Base-by-base conservation (phyloP, 805 yeast genomes). In the Candida maris region DNA sequence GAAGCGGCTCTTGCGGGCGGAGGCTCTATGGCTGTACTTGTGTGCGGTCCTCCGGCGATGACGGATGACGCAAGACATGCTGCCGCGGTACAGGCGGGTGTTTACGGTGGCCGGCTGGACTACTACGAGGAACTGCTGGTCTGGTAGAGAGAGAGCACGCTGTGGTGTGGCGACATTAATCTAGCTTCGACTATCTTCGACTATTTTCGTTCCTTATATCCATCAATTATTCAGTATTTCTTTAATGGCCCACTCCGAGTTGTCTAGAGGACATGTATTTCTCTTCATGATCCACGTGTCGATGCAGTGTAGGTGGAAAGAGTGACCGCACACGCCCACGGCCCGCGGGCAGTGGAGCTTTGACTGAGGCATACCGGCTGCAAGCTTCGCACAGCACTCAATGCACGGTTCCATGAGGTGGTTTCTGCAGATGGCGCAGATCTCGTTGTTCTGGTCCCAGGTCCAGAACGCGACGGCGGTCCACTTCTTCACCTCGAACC, bases 391-490 rank as follows among this genome's bases (percentile, higher is more conserved):
- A 59, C 77, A 77, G 59, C 99, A 93, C 60, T 89, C 97, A 47
- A 93, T 85, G 60, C 98, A 93, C 13, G 93, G 93, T 55, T 93
- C 99, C 99, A 93, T 93, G 49, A 93, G 74, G 63, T 91, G 97
- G 62, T 91, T 93, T 58, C 97, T 76, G 72, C 99, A 93, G 59
- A 93, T 93, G 26, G 99, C 97, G 70, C 99, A 93, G 37, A 86
- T 87, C 47, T 94, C 98, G 37, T 54, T 56, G 38, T 54, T 68
- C 67, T 56, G 68, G 65, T 74, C 96, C 98, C 98, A 93, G 1
- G 97, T 87, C 99, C 99, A 93, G 59, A 93, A 87, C n/a, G 97
- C 97, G 32, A 93, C 98, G 0, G 97, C 97, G 10, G 96, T 88
- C 97, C 98, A 91, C 68, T 89, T 93, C 58, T 87, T 85, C 27